Evolutionary conservation across 257 asterid genomes (phyloP).

Genomic region (Dorcoceras hygrometricum): DNA sequence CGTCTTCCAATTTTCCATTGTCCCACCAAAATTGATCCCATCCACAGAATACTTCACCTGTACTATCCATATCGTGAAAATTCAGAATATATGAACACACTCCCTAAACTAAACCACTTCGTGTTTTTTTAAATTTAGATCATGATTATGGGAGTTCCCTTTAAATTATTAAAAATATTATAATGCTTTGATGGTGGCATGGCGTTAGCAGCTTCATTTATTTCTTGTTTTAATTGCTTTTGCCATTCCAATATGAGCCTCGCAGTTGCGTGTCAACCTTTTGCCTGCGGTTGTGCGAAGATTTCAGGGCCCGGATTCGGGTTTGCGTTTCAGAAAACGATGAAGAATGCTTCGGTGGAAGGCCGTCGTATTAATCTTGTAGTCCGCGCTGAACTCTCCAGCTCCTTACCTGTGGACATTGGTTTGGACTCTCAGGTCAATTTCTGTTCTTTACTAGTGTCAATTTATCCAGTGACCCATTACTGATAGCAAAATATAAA

Average conservation of each 20-base stretch:
- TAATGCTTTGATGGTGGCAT: conserved; percentile 31
- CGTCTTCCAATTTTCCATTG: not conserved
- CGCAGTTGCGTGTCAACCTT: conserved; percentile 37
- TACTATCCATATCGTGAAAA: not conserved
- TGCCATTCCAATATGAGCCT: conserved; percentile 52
- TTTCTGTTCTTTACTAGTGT: not conserved
- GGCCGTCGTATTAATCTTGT: conserved; percentile 49
- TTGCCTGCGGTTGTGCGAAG: conserved; percentile 35
- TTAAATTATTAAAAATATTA: too few relatives aligned
- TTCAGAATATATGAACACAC: not conserved
- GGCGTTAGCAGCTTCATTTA: conserved; percentile 42
- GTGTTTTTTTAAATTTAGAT: too few relatives aligned
- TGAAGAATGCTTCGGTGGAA: conserved; percentile 31
- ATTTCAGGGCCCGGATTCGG: conserved; percentile 36
- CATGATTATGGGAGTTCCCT: not conserved
- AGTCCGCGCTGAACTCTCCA: conserved; percentile 59
- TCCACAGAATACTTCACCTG: not conserved
- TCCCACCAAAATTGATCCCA: not conserved
- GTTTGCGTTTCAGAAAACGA: conserved; percentile 34
- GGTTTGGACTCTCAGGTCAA: conserved; percentile 83
- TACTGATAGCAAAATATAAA: not conserved
- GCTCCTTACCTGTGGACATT: conserved; percentile 54
- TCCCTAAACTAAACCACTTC: too few relatives aligned
- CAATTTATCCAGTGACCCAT: not conserved
- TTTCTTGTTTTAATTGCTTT: conserved; percentile 28